Evolutionary conservation across 345 rosid genomes (phyloP).

Genomic region (Rhizophora apiculata): DNA sequence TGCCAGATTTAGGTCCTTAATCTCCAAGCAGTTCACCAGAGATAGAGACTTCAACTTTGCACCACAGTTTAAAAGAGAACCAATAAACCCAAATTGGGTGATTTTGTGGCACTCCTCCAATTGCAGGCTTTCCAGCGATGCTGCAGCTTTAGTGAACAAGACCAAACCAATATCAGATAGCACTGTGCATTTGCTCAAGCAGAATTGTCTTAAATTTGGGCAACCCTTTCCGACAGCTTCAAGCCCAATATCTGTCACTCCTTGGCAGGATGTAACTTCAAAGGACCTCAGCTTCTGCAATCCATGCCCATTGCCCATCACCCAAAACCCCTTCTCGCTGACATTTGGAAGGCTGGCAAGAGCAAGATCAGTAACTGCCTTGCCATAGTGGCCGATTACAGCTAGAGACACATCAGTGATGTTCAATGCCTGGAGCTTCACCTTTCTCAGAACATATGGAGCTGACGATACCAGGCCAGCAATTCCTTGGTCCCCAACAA

Average conservation of each 20-base stretch:
- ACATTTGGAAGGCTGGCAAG: constrained; percentile 59
- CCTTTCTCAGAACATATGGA: constrained; percentile 43
- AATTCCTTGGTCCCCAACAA: constrained; percentile 88
- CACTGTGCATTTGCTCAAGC: constrained; percentile 48
- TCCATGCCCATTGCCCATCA: constrained; percentile 85
- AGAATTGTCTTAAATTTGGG: constrained; percentile 65
- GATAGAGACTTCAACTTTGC: constrained; percentile 64
- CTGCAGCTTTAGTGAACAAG: constrained; percentile 59
- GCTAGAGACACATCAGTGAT: constrained; percentile 83
- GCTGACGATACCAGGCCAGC: constrained; percentile 52
- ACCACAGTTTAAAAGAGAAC: constrained; percentile 66
- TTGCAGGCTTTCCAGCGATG: constrained; percentile 68
- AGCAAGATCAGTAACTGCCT: constrained; percentile 58
- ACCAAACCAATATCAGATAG: constrained; percentile 79
- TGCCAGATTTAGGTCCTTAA: constrained; percentile 50
- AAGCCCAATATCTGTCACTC: constrained; percentile 71
- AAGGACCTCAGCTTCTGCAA: constrained; percentile 73
- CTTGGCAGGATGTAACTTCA: constrained; percentile 57
- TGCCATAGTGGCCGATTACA: constrained; percentile 85
- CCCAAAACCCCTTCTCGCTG: constrained; percentile 91
- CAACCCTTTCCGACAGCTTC: constrained; percentile 79
- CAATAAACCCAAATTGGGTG: constrained; percentile 81
- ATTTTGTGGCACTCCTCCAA: constrained; percentile 95
- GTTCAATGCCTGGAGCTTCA: constrained; percentile 74
- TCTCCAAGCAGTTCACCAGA: constrained; percentile 65